These are phyloP conservation scores for Stentor roeselii DNA, from an alignment of 73 alveolate genomes.

Conservation along the genomic window DNA sequence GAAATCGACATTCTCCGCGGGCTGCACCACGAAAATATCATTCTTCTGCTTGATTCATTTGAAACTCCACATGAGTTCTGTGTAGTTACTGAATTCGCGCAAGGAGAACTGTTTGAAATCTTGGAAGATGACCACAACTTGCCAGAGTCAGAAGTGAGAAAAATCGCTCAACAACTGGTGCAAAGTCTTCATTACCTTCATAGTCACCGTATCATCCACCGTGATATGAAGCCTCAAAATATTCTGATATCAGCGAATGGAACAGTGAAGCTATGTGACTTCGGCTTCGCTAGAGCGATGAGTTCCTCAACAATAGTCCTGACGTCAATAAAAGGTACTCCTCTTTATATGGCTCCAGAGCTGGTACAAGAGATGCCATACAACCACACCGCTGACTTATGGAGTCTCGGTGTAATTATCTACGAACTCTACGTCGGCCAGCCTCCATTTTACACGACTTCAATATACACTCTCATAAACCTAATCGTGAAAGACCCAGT, in stretches of 20 bases:
- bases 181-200: slow-evolving; percentile 80
- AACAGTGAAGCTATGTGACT: slow-evolving; percentile 97
- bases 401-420: slow-evolving; percentile 99
- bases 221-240: slow-evolving; percentile 99
- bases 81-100: slow-evolving; percentile 77
- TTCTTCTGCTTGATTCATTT: slow-evolving; percentile 96
- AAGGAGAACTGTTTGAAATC: slow-evolving; percentile 99
- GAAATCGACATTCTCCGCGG: slow-evolving; percentile 94
- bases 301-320: slow-evolving; percentile 94
- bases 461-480: slow-evolving; percentile 89
- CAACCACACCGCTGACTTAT: slow-evolving; percentile 97
- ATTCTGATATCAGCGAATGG: slow-evolving; percentile 98
- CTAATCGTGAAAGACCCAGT: slow-evolving; percentile 97
- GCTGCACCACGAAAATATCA: slow-evolving; percentile 98
- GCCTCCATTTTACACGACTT: slow-evolving; percentile 99
- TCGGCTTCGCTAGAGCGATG: slow-evolving; percentile 99
- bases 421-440: slow-evolving; percentile 99
- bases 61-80: slow-evolving; percentile 98
- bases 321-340: slow-evolving; percentile 99
- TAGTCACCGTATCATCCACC: slow-evolving; percentile 94
- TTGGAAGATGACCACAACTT: slow-evolving; percentile 98
- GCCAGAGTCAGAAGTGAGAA: slow-evolving; percentile 98
- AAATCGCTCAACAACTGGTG: slow-evolving; percentile 96
- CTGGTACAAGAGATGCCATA: slow-evolving; percentile 97
- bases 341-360: slow-evolving; percentile 99